These are phyloP conservation scores for Volvox carteri DNA, from an alignment of 163 green algal species.

Conservation along the genomic window DNA sequence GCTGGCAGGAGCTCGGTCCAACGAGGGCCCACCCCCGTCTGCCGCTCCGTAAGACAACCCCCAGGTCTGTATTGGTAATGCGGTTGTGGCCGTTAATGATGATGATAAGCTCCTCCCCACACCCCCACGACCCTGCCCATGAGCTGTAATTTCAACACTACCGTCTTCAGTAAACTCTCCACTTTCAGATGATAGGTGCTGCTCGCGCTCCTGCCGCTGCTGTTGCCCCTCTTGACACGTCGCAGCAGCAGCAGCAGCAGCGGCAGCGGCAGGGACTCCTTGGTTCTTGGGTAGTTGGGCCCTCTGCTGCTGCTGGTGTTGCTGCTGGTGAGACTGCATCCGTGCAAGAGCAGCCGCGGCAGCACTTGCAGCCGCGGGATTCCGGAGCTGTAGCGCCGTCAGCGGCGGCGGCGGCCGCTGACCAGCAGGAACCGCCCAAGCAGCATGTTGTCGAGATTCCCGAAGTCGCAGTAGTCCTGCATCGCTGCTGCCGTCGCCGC, in stretches of 20 bases:
- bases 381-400: neutral
- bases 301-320: neutral
- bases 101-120: neutral
- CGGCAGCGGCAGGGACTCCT: neutral
- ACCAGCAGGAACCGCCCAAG: neutral
- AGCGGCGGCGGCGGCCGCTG: neutral
- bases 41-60: neutral
- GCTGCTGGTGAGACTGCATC: neutral
- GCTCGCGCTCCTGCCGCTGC: neutral
- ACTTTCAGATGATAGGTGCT: neutral
- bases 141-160: neutral
- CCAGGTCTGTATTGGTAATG: too few relatives aligned
- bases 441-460: neutral
- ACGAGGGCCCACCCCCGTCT: neutral
- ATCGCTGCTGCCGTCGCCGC: neutral
- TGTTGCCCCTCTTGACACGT: neutral
- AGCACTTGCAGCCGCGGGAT: neutral
- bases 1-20: neutral
- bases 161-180: neutral
- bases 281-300: neutral
- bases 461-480: neutral
- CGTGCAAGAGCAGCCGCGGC: conserved; percentile 24
- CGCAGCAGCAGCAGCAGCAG: neutral
- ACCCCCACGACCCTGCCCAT: neutral
- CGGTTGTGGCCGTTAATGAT: neutral